Evolutionary conservation across 2,329 filamentous ascomycete genomes (phyloP).

Genomic region (Arthrobotrys iridis): DNA sequence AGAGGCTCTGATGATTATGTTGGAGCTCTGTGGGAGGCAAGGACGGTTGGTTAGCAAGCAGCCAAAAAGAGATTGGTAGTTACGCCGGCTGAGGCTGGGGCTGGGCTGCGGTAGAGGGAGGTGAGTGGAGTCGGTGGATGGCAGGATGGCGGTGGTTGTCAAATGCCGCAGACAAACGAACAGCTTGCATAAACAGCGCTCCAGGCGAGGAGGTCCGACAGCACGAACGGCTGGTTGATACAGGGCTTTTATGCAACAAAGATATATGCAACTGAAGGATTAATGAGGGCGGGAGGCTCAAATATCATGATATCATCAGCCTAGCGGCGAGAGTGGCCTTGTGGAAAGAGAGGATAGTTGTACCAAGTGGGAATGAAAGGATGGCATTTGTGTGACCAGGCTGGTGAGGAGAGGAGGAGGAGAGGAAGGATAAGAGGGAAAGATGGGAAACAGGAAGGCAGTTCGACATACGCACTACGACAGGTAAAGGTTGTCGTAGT

Average conservation of each 20-base stretch:
- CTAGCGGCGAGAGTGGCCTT: slow-evolving; percentile 33
- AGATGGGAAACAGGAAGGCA: slow-evolving; percentile 29
- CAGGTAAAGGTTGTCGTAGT: not conserved
- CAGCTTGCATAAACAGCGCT: slow-evolving; percentile 51
- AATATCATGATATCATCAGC: slow-evolving; percentile 44
- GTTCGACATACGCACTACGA: slow-evolving; percentile 30
- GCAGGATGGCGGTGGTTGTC: slow-evolving; percentile 18
- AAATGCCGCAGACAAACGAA: slow-evolving; percentile 55
- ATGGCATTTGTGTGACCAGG: slow-evolving; percentile 42
- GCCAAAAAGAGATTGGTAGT: slow-evolving; percentile 53
- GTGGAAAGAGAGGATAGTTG: slow-evolving; percentile 5
- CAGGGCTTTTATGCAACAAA: slow-evolving; percentile 36
- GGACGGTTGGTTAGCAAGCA: slow-evolving; percentile 54
- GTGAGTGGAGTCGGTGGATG: not conserved
- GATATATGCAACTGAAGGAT: slow-evolving; percentile 23
- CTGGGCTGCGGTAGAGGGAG: slow-evolving; percentile 8
- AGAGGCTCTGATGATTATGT: slow-evolving; percentile 54
- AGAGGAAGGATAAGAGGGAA: not conserved
- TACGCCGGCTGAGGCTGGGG: slow-evolving; percentile 3
- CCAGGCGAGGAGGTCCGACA: slow-evolving; percentile 41
- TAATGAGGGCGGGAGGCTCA: slow-evolving; percentile 36
- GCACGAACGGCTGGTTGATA: slow-evolving; percentile 28
- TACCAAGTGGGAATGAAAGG: slow-evolving; percentile 1
- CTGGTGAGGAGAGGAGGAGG: slow-evolving; percentile 9
- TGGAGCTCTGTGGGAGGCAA: slow-evolving; percentile 53